Percentiles rank a stretch among this genome's conserved stretches.
Conservation (phyloP, 257 asterid species). For the Ilex asprella region DNA sequence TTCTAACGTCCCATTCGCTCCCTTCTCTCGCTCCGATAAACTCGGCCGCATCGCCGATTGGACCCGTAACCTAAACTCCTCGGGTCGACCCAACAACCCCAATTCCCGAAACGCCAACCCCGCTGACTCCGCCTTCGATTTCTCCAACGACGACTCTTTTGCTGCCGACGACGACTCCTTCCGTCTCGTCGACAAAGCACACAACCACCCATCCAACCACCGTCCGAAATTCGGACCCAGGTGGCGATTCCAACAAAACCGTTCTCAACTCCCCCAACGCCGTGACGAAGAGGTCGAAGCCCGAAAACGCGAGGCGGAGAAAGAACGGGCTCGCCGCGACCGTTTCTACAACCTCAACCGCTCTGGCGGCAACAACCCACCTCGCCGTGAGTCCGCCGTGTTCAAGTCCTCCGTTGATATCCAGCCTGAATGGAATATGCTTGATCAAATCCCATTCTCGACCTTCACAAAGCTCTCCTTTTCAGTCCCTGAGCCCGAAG, state of each 20-base stretch:
- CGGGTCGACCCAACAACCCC: conserved; percentile 33
- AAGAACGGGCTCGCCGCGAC: conserved; percentile 83
- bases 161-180: conserved; percentile 85
- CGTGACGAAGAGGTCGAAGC: conserved; percentile 94
- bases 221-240: conserved; percentile 83
- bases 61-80: conserved; percentile 55
- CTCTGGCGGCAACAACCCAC: conserved; percentile 25
- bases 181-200: conserved; percentile 80
- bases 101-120: conserved; percentile 36
- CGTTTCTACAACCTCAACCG: conserved; percentile 56
- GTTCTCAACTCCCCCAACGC: conserved; percentile 90
- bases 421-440: conserved; percentile 99
- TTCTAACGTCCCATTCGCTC: conserved; percentile 86
- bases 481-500: conserved; percentile 83
- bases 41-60: conserved; percentile 92
- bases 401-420: conserved; percentile 91
- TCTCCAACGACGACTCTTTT: conserved; percentile 80
- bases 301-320: conserved; percentile 80
- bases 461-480: conserved; percentile 79
- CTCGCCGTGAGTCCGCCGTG: conserved; percentile 74
- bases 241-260: conserved; percentile 68
- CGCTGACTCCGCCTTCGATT: conserved; percentile 81
- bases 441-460: conserved; percentile 94
- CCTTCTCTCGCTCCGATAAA: conserved; percentile 91
- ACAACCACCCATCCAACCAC: conserved; percentile 51